These are phyloP conservation scores for Amaranthus cruentus DNA, from an alignment of 148 eudicot species.

Conservation along the genomic window DNA sequence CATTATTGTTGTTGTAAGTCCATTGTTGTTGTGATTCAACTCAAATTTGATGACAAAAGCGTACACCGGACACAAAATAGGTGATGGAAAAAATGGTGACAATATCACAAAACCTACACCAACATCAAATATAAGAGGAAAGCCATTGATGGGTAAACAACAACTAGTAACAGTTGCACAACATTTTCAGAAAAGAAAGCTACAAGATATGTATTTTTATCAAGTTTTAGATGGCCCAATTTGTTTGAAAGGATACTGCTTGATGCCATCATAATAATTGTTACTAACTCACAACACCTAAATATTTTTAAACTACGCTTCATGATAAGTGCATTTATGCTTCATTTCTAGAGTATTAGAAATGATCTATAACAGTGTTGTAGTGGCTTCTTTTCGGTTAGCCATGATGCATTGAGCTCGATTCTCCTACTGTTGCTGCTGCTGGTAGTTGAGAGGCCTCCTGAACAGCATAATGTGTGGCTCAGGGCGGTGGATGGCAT, in stretches of 20 bases:
- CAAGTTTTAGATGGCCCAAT: slow-evolving; percentile 7
- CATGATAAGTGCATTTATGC: background rate
- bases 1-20: no score
- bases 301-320: slow-evolving; percentile 10
- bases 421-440: slow-evolving; percentile 69
- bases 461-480: slow-evolving; percentile 92
- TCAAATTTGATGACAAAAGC: no score
- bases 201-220: background rate
- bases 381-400: slow-evolving; percentile 35
- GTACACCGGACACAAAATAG: no score
- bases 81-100: no score
- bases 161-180: background rate
- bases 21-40: no score
- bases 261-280: background rate
- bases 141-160: background rate
- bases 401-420: slow-evolving; percentile 45
- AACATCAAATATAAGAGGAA: background rate
- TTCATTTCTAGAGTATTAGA: slow-evolving; percentile 32
- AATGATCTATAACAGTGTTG: slow-evolving; percentile 11
- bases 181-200: slow-evolving; percentile 11
- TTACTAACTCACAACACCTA: slow-evolving; percentile 10
- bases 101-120: background rate
- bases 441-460: slow-evolving; percentile 85
- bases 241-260: slow-evolving; percentile 4
- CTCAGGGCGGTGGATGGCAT: slow-evolving; percentile 86